Evolutionary conservation across 2,329 filamentous ascomycete species (phyloP), one percentile per base, ranked within the genome.

Genomic region (Escovopsis sp.): DNA sequence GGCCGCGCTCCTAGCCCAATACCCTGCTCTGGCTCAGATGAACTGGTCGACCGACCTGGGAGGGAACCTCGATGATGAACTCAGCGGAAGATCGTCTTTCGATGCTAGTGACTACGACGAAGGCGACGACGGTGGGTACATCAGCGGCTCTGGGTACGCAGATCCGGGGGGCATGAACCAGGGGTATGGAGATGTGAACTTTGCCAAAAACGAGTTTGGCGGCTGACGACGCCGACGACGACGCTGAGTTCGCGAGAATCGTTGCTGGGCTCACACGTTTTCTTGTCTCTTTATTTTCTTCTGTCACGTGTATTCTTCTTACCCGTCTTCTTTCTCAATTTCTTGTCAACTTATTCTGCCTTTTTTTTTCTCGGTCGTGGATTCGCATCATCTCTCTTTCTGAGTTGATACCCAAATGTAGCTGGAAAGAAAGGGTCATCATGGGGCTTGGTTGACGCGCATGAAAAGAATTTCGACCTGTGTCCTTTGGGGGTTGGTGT

Each of bases 11-110:
- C 63, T 96, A 27, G 81, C 82, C 14, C 90, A 96, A 51, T 96
- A 94, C 55, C 90, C 90, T 11, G 87, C 85, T 4, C 63, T 98
- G n/a, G 86, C 87, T 17, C 80, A 78, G 36, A 71, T 96, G 53
- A 87, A 88, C 50, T 96, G 88, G 87, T 70, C 71, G 14, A 53
- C 56, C 15, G 71, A 78, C 35, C 70, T 92, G 52, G 71, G 77
- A 29, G 70, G 79, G n/a, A 74, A 75, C 14, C 67, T 77, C 39
- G 79, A 86, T 28, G 80, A 84, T 34, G 82, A 84, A 41, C 58
- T 81, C n/a, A 83, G 78, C 47, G 81, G 81, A 0, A 69, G 79
- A 35, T 85, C 80, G 43, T 86, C 79, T 43, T 90, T 88, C 47
- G 85, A 92, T 50, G 78, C 76, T 1, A 83, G 79, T 38, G 82